Conservation (phyloP, 1,284 basidiomycete species). For the Cystobasidium slooffiae region DNA sequence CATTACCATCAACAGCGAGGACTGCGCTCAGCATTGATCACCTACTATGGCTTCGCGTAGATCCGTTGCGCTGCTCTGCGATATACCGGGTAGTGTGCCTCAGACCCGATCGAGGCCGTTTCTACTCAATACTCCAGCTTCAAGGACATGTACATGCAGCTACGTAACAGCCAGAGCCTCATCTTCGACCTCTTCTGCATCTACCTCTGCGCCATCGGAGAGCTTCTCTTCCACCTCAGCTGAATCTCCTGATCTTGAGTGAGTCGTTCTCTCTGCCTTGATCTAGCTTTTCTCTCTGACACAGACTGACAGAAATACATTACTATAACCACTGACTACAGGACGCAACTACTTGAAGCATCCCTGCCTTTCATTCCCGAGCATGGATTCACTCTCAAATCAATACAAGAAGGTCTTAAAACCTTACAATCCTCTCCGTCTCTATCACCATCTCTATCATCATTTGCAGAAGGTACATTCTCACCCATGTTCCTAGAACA, state of each 20-base stretch:
- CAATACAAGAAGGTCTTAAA: conserved; percentile 21
- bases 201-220: neutral
- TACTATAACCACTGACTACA: neutral
- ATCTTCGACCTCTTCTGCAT: neutral
- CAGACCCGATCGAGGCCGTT: neutral
- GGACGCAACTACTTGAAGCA: conserved; percentile 14
- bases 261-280: too few species aligned
- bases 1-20: too few species aligned
- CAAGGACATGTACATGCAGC: neutral
- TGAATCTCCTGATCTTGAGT: too few species aligned
- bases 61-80: neutral
- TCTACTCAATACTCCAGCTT: neutral
- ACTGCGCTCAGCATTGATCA: neutral
- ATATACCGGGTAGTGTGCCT: neutral
- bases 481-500: conserved; percentile 26
- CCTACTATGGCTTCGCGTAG: neutral
- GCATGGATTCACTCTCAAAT: conserved; percentile 27
- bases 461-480: neutral
- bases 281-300: conserved; percentile 8
- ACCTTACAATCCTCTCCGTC: conserved; percentile 13
- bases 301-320: neutral
- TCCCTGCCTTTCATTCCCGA: conserved; percentile 30
- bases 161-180: neutral
- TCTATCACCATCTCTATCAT: conserved; percentile 5
- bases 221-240: too few species aligned